Base-by-base conservation (phyloP, 805 yeast genomes). In the Huiozyma sinensis region DNA sequence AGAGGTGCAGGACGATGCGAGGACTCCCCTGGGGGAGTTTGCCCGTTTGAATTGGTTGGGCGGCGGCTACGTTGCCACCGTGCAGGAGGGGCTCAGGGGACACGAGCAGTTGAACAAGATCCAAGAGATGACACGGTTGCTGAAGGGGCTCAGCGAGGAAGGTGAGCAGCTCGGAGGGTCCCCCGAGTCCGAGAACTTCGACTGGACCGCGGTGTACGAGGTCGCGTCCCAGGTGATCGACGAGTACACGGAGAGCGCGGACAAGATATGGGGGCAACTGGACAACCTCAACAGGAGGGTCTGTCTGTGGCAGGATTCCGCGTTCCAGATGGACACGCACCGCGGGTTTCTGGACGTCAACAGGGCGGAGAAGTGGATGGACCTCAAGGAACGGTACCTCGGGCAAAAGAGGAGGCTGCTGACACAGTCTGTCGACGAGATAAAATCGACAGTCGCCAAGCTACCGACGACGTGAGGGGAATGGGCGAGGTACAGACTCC, bases 251-350 rank as follows among this genome's bases (percentile, higher is more conserved):
- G 52, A 48, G 13, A 52, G 50, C 7, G 55, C 57, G 4, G 64
- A 61, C 31, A 39, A 42, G 4, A 46, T 54, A 8, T 44, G 57
- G 8, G 41, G 38, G 1, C 51, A 56, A 35, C 30, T 61, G 32
- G 59, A 60, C 33, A 47, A 49, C 11, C 40, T 57, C 6, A 52
- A 56, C 35, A 40, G 55, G 51, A 50, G 54, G 37, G 54, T 56
- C 39, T 54, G 55, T 40, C 36, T 56, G 17, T 62, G 66, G 66
- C 63, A 61, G 45, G 66, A 62, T 36, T 49, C 64, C 8, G 64
- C 61, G 2, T 62, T 58, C 36, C 43, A 54, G 3, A 51, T 53
- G 33, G 66, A 62, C 44, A 56, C 64, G 1, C 63, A 58, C 33
- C 50, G 58, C 32, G 64, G 61, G 2, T 57, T 58, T 7, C 44